A percentile compares a stretch with the other conserved stretches of the same genome.
These are phyloP conservation scores for Epichloe sp. DNA, from an alignment of 2,329 filamentous ascomycete genomes.

Conservation along the genomic window DNA sequence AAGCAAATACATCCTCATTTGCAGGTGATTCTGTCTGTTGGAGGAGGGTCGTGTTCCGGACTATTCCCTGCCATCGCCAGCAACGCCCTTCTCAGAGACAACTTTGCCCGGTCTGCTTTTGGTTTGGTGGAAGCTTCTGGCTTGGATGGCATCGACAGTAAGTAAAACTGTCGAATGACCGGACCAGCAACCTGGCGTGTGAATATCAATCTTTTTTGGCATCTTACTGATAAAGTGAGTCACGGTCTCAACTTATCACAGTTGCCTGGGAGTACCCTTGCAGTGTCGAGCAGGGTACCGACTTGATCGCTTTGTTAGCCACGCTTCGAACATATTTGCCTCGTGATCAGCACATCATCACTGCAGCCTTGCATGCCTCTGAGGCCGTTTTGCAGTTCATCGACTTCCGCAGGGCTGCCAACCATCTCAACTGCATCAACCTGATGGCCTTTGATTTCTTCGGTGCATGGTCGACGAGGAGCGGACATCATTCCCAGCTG, in stretches of 20 bases:
- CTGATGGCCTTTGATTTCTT: slow-evolving; percentile 72
- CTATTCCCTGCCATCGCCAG: slow-evolving; percentile 56
- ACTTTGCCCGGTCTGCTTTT: slow-evolving; percentile 55
- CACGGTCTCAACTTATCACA: slow-evolving; percentile 20
- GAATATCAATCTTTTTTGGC: no score
- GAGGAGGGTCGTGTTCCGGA: slow-evolving; percentile 55
- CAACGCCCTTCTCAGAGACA: slow-evolving; percentile 46
- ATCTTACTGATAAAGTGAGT: not conserved
- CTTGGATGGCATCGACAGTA: slow-evolving; percentile 53
- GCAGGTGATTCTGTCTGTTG: slow-evolving; percentile 65
- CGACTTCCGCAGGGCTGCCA: slow-evolving; percentile 47
- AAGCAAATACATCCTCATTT: slow-evolving; percentile 59
- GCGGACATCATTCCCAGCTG: slow-evolving; percentile 66
- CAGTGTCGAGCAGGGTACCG: slow-evolving; percentile 49
- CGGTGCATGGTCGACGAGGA: slow-evolving; percentile 53
- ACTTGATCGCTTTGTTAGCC: slow-evolving; percentile 58
- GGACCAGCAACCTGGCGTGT: no score
- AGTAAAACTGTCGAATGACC: slow-evolving; percentile 6
- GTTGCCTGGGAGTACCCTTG: slow-evolving; percentile 73
- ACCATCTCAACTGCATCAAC: slow-evolving; percentile 63
- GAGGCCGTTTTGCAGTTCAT: slow-evolving; percentile 55
- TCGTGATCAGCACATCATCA: slow-evolving; percentile 54
- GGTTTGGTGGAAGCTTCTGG: slow-evolving; percentile 57
- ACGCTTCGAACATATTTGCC: slow-evolving; percentile 55
- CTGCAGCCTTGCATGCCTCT: slow-evolving; percentile 58